These are phyloP conservation scores for Yamadazyma takamatsuzukensis DNA, from an alignment of 805 yeast species.

Conservation along the genomic window DNA sequence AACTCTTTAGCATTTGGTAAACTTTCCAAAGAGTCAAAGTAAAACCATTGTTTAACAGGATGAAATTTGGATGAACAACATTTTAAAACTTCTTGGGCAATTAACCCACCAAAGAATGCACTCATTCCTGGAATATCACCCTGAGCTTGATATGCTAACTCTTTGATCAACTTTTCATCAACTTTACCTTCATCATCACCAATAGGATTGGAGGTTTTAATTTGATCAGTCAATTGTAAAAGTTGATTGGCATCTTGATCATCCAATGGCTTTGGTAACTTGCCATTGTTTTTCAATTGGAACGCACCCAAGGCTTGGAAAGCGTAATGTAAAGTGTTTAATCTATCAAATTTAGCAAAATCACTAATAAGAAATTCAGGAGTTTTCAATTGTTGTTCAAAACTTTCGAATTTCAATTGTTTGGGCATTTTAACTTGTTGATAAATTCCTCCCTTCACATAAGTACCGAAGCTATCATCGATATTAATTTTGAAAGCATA, in stretches of 20 bases:
- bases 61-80: conserved; percentile 92
- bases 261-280: conserved; percentile 74
- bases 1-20: conserved; percentile 59
- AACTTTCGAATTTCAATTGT: conserved; percentile 56
- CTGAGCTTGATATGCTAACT: conserved; percentile 77
- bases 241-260: conserved; percentile 71
- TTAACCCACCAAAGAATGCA: conserved; percentile 89
- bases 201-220: conserved; percentile 53
- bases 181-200: conserved; percentile 54
- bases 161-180: conserved; percentile 62
- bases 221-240: conserved; percentile 52
- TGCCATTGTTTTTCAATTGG: conserved; percentile 55
- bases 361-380: conserved; percentile 86
- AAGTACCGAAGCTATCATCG: conserved; percentile 55
- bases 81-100: conserved; percentile 95
- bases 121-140: conserved; percentile 90
- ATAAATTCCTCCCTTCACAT: conserved; percentile 82
- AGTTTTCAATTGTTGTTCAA: conserved; percentile 57
- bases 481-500: conserved; percentile 75
- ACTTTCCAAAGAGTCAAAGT: conserved; percentile 92
- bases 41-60: conserved; percentile 90
- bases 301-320: conserved; percentile 86
- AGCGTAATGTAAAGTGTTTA: conserved; percentile 85
- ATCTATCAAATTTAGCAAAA: conserved; percentile 91
- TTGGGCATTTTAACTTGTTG: conserved; percentile 88